Evolutionary conservation across 495 filamentous ascomycete species (phyloP).

Genomic region (Podospora sp.): DNA sequence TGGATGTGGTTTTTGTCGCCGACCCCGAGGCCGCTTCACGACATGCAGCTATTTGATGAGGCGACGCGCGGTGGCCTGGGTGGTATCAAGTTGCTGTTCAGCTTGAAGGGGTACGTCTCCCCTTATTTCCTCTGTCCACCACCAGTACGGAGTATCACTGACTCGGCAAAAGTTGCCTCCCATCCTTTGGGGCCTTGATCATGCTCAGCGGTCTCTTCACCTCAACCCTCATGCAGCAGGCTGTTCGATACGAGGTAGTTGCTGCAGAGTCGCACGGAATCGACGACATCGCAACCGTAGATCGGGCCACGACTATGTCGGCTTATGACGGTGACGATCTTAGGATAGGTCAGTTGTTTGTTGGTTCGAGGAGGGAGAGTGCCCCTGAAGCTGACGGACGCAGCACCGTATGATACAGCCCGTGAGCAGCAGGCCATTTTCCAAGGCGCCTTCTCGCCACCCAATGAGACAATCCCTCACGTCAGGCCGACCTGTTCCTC

Average conservation of each 20-base stretch:
- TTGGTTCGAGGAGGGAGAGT: not conserved
- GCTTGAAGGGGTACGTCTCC: slow-evolving; percentile 31
- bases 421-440: slow-evolving; percentile 41
- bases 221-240: slow-evolving; percentile 49
- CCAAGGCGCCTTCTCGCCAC: slow-evolving; percentile 39
- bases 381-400: not conserved
- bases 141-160: no score
- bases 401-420: slow-evolving; percentile 30
- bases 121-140: no score
- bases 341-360: slow-evolving; percentile 20
- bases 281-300: slow-evolving; percentile 40
- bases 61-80: slow-evolving; percentile 45
- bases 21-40: slow-evolving; percentile 37
- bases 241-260: slow-evolving; percentile 34
- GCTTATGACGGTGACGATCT: slow-evolving; percentile 16
- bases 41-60: slow-evolving; percentile 47
- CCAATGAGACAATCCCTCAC: slow-evolving; percentile 15
- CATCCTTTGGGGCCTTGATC: slow-evolving; percentile 43
- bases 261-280: slow-evolving; percentile 34
- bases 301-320: slow-evolving; percentile 22
- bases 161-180: slow-evolving; percentile 34
- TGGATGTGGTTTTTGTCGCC: slow-evolving; percentile 48
- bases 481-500: slow-evolving; percentile 38
- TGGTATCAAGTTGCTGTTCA: slow-evolving; percentile 38
- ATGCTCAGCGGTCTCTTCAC: slow-evolving; percentile 43